A percentile compares a stretch with the other conserved stretches of the same genome.
Evolutionary conservation across 805 yeast species (phyloP).

Genomic region (Kluyveromyces lactis): DNA sequence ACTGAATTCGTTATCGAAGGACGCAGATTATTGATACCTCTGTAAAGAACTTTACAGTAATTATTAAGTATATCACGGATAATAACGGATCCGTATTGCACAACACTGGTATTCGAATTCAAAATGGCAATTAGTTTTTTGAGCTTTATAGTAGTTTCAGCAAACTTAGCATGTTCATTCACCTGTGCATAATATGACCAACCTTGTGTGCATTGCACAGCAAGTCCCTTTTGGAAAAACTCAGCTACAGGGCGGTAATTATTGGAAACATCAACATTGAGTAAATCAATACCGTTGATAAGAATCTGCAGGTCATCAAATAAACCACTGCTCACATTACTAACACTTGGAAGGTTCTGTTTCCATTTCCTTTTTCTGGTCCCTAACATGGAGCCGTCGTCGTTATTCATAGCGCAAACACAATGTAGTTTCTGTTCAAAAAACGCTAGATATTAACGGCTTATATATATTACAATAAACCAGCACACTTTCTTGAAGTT

Average conservation of each 20-base stretch:
- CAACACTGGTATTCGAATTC: conserved; percentile 10
- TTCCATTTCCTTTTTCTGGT: conserved; percentile 6
- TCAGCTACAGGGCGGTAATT: conserved; percentile 22
- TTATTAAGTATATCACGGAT: conserved; percentile 45
- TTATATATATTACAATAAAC: too few species aligned
- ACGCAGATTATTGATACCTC: conserved; percentile 53
- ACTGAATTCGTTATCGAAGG: conserved; percentile 55
- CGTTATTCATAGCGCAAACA: background rate
- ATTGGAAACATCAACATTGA: conserved; percentile 12
- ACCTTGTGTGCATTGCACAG: conserved; percentile 33
- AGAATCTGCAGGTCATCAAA: conserved; percentile 20
- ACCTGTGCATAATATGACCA: conserved; percentile 41
- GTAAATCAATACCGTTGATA: conserved; percentile 12
- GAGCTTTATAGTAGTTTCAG: conserved; percentile 36
- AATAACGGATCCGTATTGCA: conserved; percentile 16
- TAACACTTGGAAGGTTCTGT: conserved; percentile 11
- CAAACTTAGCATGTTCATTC: conserved; percentile 45
- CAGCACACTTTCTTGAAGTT: too few species aligned
- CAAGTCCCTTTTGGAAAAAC: conserved; percentile 31
- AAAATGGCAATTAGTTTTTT: conserved; percentile 29
- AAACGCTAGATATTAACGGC: too few species aligned
- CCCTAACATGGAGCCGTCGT: background rate
- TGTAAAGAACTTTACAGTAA: conserved; percentile 55
- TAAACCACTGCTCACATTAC: conserved; percentile 22
- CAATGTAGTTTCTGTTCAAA: too few species aligned